These are phyloP conservation scores for Diaporthe citrichinensis DNA, from an alignment of 2,329 filamentous ascomycete genomes.

Conservation along the genomic window DNA sequence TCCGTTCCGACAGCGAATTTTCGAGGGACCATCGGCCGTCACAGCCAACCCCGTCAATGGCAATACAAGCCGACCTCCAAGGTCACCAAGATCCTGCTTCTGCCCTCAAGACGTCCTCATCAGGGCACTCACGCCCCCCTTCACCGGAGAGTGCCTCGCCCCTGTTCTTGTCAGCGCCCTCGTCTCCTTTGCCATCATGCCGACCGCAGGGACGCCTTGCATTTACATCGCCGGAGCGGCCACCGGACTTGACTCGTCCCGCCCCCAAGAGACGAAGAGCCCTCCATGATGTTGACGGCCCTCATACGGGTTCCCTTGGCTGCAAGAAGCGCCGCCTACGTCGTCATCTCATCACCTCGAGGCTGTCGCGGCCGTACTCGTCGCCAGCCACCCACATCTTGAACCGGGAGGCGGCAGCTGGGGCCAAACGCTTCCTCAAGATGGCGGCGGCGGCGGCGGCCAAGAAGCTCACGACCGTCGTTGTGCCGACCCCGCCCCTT, in stretches of 20 bases:
- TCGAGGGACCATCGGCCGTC: not conserved
- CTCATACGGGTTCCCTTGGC: conserved; percentile 62
- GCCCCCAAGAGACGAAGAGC: conserved; percentile 65
- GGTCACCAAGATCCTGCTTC: conserved; percentile 8
- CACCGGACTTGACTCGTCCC: not conserved
- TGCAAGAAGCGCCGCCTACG: conserved; percentile 79
- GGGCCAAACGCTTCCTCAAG: conserved; percentile 64
- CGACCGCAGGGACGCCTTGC: not conserved
- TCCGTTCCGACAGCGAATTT: not conserved
- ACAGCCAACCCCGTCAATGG: conserved; percentile 4
- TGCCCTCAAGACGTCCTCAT: conserved; percentile 9
- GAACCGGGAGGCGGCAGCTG: conserved; percentile 67
- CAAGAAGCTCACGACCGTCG: conserved; percentile 44
- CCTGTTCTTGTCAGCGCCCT: not conserved
- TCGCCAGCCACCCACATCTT: conserved; percentile 78
- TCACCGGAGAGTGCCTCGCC: not conserved
- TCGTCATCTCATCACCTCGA: conserved; percentile 75
- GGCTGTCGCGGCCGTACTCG: conserved; percentile 78
- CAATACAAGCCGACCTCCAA: conserved; percentile 29
- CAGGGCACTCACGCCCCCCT: not conserved
- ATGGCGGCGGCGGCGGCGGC: conserved; percentile 59
- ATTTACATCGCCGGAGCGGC: not conserved
- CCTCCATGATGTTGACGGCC: conserved; percentile 71
- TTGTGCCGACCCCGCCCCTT: conserved; percentile 40
- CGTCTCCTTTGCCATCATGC: not conserved